Evolutionary conservation across 495 filamentous ascomycete genomes (phyloP), one percentile per base, ranked within the genome.

Genomic region (Daldinia concentrica): DNA sequence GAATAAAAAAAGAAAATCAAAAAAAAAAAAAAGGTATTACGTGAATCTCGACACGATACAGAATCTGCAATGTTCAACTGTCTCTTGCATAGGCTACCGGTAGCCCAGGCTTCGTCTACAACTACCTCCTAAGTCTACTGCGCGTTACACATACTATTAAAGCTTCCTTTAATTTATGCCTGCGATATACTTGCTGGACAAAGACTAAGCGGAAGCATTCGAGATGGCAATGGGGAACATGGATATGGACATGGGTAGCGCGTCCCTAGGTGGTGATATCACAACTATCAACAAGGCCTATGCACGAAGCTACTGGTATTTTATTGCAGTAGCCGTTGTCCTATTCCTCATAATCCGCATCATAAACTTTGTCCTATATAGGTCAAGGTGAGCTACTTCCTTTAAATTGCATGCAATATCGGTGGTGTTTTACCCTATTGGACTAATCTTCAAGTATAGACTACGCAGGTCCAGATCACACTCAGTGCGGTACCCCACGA

Each of bases 401-500:
- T 30, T 36, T 41, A 11, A 58, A 62, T 6, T 56, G 36, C 19
- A 26, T 30, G 9, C 12, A 24, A 27, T 43, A 45, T 43, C 19
- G 9, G 3, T 15, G 24, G 30, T 37, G 8, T 61, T 15, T 60
- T 51, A 19, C 24, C 7, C 9, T 41, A 4, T 36, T 17, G 7
- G 24, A 67, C 65, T 72, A 43, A 79, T 45, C 17, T 30, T 26
- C 19, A 26, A 37, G 58, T 68, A 43, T 37, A 83, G 84, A 58
- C 60, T 85, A 60, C 82, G 81, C 60, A 75, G 73, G 69, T 76
- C 71, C 19, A 75, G 71, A 17, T 71, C 71, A 2, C 75, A 74
- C n/a, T 82, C 84, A 8, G 69, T 78, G 17, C 75, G 78, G 41
- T 86, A 80, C 26, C 90, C 91, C 8, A 89, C 92, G 17, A 89